phyloP scores from a whole-genome alignment of 2,329 filamentous ascomycete species.

The Fusarium buharicum region DNA sequence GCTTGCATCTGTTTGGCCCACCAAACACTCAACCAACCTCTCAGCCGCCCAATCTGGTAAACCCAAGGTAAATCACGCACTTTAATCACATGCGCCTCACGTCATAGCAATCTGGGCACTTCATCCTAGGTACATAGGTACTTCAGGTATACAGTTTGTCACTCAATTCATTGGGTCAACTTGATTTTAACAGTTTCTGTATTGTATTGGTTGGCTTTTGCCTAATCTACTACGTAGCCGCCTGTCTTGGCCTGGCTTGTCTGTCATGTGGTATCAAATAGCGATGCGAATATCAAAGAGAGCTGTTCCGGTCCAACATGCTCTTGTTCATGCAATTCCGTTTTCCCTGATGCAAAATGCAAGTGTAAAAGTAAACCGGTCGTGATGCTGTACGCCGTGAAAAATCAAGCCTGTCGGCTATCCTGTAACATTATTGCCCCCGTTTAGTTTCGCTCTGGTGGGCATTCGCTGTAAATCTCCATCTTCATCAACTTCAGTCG shows the following conservation, averaged over 20 bases:
- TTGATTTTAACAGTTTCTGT: conserved; percentile 39
- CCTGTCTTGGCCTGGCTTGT: conserved; percentile 21
- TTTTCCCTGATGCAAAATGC: conserved; percentile 39
- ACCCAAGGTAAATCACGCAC: conserved; percentile 33
- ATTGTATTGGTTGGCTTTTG: conserved; percentile 36
- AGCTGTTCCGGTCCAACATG: conserved; percentile 35
- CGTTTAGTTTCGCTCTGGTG: conserved; percentile 44
- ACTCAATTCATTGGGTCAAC: conserved; percentile 5
- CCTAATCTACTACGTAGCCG: conserved; percentile 29
- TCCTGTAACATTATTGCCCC: conserved; percentile 31
- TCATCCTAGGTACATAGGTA: too few relatives aligned
- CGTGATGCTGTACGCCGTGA: conserved; percentile 43
- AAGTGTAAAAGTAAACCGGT: conserved; percentile 44
- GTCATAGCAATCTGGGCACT: conserved; percentile 18
- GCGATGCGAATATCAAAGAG: conserved; percentile 41
- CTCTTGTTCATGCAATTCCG: conserved; percentile 43
- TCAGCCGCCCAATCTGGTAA: conserved; percentile 22
- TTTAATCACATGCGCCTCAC: conserved; percentile 37
- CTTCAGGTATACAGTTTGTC: neutral
- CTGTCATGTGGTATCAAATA: conserved; percentile 45
- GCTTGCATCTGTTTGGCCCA: conserved; percentile 22
- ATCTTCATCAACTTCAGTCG: conserved; percentile 67
- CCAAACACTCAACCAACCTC: conserved; percentile 20
- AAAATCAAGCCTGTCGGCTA: conserved; percentile 20
- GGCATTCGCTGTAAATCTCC: conserved; percentile 64